phyloP scores from a whole-genome alignment of 495 filamentous ascomycete species.

The Xylaria sp. region DNA sequence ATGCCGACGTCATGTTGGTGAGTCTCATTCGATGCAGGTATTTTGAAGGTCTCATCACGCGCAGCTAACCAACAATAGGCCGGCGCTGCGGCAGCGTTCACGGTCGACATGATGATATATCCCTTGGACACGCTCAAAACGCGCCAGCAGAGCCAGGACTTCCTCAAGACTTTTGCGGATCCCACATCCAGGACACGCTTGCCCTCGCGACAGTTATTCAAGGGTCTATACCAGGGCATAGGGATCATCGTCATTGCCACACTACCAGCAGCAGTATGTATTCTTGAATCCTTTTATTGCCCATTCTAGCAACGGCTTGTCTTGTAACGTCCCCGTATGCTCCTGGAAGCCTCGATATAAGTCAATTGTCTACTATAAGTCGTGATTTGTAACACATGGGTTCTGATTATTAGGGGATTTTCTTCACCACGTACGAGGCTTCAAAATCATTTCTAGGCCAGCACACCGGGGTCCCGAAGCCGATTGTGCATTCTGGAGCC shows the following conservation, averaged over 20 bases:
- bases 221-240: conserved; percentile 86
- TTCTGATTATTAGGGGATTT: conserved; percentile 60
- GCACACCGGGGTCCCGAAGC: conserved; percentile 59
- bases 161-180: conserved; percentile 63
- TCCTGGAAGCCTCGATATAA: not conserved
- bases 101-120: conserved; percentile 81
- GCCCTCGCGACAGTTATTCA: conserved; percentile 61
- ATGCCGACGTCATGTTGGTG: conserved; percentile 49
- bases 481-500: conserved; percentile 71
- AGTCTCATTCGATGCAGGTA: conserved; percentile 27
- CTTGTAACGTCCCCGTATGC: not conserved
- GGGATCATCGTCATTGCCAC: conserved; percentile 89
- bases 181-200: conserved; percentile 60
- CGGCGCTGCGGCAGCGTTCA: conserved; percentile 81
- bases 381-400: not conserved
- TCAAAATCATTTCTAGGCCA: conserved; percentile 62
- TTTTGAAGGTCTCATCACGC: not conserved
- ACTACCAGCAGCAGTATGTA: conserved; percentile 70
- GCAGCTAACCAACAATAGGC: conserved; percentile 56
- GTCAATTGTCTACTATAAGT: not conserved
- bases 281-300: not conserved
- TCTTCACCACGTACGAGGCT: conserved; percentile 89
- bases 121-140: conserved; percentile 89
- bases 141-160: conserved; percentile 79
- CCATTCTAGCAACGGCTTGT: not conserved